These are phyloP conservation scores for Podaxis sp. DNA, from an alignment of 768 basidiomycete species.

Conservation along the genomic window DNA sequence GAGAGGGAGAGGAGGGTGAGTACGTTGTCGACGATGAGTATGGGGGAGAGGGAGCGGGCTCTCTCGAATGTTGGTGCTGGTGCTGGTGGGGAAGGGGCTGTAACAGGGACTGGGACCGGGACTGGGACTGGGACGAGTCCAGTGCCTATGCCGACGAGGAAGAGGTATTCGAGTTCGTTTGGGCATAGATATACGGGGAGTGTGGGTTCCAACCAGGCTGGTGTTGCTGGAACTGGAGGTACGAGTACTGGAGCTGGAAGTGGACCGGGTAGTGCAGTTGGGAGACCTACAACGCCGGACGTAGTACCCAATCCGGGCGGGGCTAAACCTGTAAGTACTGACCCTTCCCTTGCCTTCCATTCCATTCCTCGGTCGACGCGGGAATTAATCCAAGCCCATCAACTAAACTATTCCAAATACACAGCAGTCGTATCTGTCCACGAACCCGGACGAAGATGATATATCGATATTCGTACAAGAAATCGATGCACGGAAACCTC, in stretches of 20 bases:
- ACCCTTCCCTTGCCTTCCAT: neutral
- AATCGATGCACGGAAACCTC: conserved; percentile 66
- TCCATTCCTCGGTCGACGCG: no score
- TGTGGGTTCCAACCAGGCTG: conserved; percentile 10
- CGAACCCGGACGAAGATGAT: conserved; percentile 66
- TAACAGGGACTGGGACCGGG: conserved; percentile 4
- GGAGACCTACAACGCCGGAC: conserved; percentile 14
- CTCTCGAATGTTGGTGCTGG: conserved; percentile 19
- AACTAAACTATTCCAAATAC: no score
- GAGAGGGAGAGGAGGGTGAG: conserved; percentile 5
- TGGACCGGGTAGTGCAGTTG: conserved; percentile 25
- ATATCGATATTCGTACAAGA: conserved; percentile 76
- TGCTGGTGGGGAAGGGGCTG: conserved; percentile 13
- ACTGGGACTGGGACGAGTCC: conserved; percentile 16
- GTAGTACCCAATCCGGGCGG: neutral
- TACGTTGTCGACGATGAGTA: conserved; percentile 1
- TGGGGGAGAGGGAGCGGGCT: neutral
- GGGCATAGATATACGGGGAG: conserved; percentile 58
- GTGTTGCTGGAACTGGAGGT: neutral
- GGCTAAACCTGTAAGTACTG: neutral
- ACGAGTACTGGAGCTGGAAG: neutral
- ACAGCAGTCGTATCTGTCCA: conserved; percentile 5
- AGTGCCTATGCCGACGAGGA: conserved; percentile 28
- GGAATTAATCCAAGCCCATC: no score
- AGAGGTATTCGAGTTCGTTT: conserved; percentile 77